These are phyloP conservation scores for Curvularia eragrostidis DNA, from an alignment of 2,329 filamentous ascomycete species.

Conservation along the genomic window DNA sequence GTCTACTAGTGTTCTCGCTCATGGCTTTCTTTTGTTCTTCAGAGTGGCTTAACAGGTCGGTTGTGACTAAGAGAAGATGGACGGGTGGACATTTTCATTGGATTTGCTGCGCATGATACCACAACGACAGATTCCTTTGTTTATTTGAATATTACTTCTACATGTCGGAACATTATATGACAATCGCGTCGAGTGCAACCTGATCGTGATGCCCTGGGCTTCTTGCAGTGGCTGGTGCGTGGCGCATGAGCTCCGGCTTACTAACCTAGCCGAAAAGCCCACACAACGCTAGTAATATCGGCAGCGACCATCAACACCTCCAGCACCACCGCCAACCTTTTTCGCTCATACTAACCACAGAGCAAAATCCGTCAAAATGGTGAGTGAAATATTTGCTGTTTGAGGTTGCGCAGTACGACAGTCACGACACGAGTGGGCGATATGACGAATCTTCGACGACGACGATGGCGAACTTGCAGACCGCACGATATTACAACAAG, in stretches of 20 bases:
- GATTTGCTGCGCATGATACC: conserved; percentile 39
- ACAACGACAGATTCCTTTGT: conserved; percentile 18
- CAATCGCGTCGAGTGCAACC: background rate
- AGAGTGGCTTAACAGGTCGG: conserved; percentile 1
- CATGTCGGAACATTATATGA: no score
- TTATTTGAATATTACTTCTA: background rate
- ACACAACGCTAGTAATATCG: conserved; percentile 41
- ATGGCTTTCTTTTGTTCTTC: conserved; percentile 8
- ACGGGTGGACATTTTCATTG: conserved; percentile 6
- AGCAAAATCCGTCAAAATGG: conserved; percentile 52
- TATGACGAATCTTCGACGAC: conserved; percentile 25
- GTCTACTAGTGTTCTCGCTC: conserved; percentile 50
- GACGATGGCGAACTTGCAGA: conserved; percentile 29
- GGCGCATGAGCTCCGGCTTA: conserved; percentile 22
- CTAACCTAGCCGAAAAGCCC: conserved; percentile 43
- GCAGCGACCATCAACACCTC: conserved; percentile 29
- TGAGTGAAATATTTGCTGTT: conserved; percentile 32
- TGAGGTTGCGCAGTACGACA: conserved; percentile 15
- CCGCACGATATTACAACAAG: conserved; percentile 17
- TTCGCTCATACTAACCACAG: conserved; percentile 47
- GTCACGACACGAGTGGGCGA: conserved; percentile 41
- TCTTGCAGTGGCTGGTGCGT: conserved; percentile 26
- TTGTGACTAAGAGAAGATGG: background rate
- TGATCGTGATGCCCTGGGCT: background rate
- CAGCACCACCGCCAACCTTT: conserved; percentile 45